A percentile compares a stretch with the other conserved stretches of the same genome.
phyloP scores from a whole-genome alignment of 768 basidiomycete species.

The Pisolithus microcarpus region DNA sequence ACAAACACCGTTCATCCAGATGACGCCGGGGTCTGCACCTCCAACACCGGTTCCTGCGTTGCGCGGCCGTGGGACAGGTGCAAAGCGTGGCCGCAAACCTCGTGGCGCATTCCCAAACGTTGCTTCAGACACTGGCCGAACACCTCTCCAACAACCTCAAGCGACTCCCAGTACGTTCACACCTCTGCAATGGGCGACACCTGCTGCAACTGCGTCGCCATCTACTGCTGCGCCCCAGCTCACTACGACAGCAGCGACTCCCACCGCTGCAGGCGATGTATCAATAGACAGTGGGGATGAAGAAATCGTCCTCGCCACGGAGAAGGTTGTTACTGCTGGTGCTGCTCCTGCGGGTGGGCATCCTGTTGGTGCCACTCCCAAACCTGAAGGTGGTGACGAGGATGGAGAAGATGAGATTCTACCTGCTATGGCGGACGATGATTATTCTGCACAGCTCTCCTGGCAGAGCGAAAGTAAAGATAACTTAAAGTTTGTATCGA shows the following conservation, averaged over 20 bases:
- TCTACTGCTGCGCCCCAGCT: neutral
- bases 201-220: conserved; percentile 1
- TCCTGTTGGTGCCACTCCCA: conserved; percentile 5
- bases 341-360: neutral
- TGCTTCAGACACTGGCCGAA: conserved; percentile 10
- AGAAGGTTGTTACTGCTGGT: neutral
- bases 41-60: conserved; percentile 6
- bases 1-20: conserved; percentile 22
- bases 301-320: neutral
- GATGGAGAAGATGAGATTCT: conserved; percentile 75
- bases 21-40: conserved; percentile 11
- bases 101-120: conserved; percentile 30
- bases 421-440: conserved; percentile 84
- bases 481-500: conserved; percentile 59
- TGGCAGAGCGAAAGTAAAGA: conserved; percentile 87
- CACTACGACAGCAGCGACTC: neutral
- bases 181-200: conserved; percentile 29
- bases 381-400: conserved; percentile 40
- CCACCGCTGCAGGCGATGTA: conserved; percentile 2
- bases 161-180: conserved; percentile 15
- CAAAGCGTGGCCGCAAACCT: conserved; percentile 44
- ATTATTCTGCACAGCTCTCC: conserved; percentile 75
- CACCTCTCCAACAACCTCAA: conserved; percentile 7
- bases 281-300: conserved; percentile 8
- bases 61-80: conserved; percentile 22